Conservation (phyloP, 148 eudicot species). For the Simmondsia chinensis region DNA sequence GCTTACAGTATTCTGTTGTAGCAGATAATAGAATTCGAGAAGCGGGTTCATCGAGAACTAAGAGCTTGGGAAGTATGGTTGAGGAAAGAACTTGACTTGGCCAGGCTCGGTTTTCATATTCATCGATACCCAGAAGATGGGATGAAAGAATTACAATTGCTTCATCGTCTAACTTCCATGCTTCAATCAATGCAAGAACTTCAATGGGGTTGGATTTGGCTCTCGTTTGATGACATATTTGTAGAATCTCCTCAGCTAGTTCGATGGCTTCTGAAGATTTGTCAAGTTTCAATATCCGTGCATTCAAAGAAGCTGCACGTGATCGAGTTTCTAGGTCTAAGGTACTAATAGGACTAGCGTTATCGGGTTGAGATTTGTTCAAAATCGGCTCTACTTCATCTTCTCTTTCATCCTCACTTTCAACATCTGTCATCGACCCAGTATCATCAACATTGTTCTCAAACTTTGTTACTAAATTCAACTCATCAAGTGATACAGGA, state of each 20-base stretch:
- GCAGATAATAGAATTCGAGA: constrained; percentile 37
- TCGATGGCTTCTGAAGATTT: constrained; percentile 14
- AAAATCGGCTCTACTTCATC: constrained; percentile 2
- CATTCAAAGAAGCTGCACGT: constrained; percentile 15
- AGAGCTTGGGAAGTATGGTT: constrained; percentile 39
- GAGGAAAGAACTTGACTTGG: constrained; percentile 41
- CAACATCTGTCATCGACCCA: constrained; percentile 9
- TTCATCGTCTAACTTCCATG: constrained; percentile 50
- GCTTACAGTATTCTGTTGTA: constrained; percentile 36
- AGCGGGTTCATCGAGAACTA: constrained; percentile 33
- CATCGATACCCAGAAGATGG: constrained; percentile 15
- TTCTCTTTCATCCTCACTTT: constrained; percentile 4
- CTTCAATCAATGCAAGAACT: constrained; percentile 32
- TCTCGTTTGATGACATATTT: constrained; percentile 16
- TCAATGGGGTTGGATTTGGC: constrained; percentile 16
- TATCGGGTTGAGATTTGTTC: background rate
- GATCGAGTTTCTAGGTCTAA: constrained; percentile 21
- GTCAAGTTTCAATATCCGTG: constrained; percentile 14
- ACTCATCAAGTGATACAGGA: constrained; percentile 20
- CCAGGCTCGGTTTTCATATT: constrained; percentile 26
- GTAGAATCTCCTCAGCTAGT: constrained; percentile 29
- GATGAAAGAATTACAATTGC: constrained; percentile 28
- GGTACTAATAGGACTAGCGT: background rate
- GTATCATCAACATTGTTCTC: constrained; percentile 4
- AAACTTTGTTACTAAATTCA: constrained; percentile 11